Conservation (phyloP, 2,329 filamentous ascomycete genomes). For the Xylaria sp. region DNA sequence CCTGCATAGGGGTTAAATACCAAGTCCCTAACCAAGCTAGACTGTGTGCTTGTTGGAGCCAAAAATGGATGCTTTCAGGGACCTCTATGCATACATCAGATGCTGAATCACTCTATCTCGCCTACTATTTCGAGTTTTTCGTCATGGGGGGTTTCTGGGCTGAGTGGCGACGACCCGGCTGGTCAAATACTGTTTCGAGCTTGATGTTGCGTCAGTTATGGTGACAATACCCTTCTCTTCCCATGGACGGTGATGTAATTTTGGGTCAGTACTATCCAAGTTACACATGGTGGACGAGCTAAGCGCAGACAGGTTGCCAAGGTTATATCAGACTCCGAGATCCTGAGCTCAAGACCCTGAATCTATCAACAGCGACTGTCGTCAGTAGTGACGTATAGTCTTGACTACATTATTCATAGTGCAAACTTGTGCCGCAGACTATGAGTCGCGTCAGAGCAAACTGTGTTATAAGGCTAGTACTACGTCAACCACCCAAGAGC, state of each 20-base stretch:
- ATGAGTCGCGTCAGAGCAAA: not conserved
- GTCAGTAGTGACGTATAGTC: not conserved
- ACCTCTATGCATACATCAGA: slow-evolving; percentile 13
- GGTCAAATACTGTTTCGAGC: not conserved
- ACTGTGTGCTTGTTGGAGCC: slow-evolving; percentile 4
- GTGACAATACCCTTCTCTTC: not conserved
- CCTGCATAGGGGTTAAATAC: slow-evolving; percentile 3
- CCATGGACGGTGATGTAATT: not conserved
- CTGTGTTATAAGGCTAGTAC: not conserved
- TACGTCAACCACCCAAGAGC: slow-evolving; percentile 1
- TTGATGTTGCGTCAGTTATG: not conserved
- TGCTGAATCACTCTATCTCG: not conserved
- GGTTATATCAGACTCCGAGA: not conserved
- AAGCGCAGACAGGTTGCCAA: not conserved
- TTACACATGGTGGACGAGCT: not conserved
- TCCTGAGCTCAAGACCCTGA: not conserved
- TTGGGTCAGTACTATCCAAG: not conserved
- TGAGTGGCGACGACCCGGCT: not conserved
- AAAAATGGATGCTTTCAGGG: not conserved
- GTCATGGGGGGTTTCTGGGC: not conserved
- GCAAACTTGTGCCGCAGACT: not conserved
- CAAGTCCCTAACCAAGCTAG: slow-evolving; percentile 5
- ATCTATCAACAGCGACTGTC: not conserved
- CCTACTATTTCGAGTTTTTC: not conserved
- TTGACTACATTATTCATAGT: slow-evolving; percentile 3